These are phyloP conservation scores for Oryza officinalis DNA, from an alignment of 176 grass and related monocot genomes.

Conservation along the genomic window DNA sequence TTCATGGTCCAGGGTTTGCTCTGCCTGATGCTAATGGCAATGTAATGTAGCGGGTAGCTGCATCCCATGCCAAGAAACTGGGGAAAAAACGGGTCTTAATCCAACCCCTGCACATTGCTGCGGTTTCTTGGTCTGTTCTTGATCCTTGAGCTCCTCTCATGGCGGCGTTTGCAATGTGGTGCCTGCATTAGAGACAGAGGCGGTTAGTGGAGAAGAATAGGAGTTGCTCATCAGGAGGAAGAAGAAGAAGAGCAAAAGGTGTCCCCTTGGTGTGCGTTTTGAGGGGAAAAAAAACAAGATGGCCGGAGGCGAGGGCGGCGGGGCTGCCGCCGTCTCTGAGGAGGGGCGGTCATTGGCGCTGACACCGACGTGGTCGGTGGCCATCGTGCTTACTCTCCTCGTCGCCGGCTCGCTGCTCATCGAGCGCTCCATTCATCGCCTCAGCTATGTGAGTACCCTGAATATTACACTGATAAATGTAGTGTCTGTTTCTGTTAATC, in stretches of 20 bases:
- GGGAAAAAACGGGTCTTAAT: background rate
- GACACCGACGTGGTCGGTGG: constrained; percentile 98
- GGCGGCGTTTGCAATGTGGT: constrained; percentile 7
- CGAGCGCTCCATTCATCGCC: constrained; percentile 90
- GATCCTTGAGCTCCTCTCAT: constrained; percentile 4
- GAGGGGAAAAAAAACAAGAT: constrained; percentile 13
- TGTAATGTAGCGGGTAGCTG: background rate
- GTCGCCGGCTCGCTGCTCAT: constrained; percentile 82
- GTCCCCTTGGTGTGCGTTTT: background rate
- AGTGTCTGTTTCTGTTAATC: background rate
- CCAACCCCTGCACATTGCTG: background rate
- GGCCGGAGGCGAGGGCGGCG: constrained; percentile 32
- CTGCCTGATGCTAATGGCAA: constrained; percentile 11
- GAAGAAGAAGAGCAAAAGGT: background rate
- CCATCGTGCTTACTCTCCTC: constrained; percentile 84
- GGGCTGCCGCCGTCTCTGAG: constrained; percentile 2
- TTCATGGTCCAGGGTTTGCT: constrained; percentile 9
- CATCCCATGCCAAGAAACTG: background rate
- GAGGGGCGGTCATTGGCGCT: constrained; percentile 81
- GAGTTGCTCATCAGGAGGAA: background rate
- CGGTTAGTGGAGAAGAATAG: constrained; percentile 13
- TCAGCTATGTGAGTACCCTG: constrained; percentile 70
- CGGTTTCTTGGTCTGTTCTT: constrained; percentile 10
- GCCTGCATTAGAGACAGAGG: constrained; percentile 3
- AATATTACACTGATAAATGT: background rate